Conservation (phyloP, 169 alveolate genomes). For the Amoebophrya sp. region DNA sequence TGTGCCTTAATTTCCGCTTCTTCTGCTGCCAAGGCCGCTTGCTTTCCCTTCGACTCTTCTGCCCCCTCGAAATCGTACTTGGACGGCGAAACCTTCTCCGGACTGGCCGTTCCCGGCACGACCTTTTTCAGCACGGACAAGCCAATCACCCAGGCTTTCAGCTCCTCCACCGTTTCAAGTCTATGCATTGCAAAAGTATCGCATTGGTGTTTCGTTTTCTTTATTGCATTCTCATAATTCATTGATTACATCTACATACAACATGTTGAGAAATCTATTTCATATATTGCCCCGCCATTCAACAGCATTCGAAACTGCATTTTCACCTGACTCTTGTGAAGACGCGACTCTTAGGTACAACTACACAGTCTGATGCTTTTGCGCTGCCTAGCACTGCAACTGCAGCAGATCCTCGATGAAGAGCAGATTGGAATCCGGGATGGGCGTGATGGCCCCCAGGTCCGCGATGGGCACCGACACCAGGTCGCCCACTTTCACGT, state of each 20-base stretch:
- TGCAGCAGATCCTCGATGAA: not conserved
- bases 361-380: too few species aligned
- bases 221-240: too few species aligned
- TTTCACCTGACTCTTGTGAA: too few species aligned
- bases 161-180: not conserved
- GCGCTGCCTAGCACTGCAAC: not conserved
- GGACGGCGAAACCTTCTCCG: not conserved
- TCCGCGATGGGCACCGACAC: not conserved
- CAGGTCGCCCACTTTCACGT: not conserved
- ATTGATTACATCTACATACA: too few species aligned
- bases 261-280: too few species aligned
- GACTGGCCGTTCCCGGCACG: not conserved
- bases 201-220: too few species aligned
- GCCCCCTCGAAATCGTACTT: not conserved
- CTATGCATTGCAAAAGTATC: too few species aligned
- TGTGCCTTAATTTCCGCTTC: not conserved
- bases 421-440: too few species aligned
- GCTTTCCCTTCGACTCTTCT: not conserved
- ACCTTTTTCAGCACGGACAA: not conserved
- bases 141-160: not conserved
- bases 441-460: not conserved
- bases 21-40: not conserved
- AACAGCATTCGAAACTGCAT: too few species aligned
- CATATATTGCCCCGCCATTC: too few species aligned
- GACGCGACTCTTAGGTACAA: too few species aligned